A percentile compares a stretch with the other conserved stretches of the same genome.
phyloP scores from a whole-genome alignment of 805 yeast genomes.

The Nakazawaea peltata region DNA sequence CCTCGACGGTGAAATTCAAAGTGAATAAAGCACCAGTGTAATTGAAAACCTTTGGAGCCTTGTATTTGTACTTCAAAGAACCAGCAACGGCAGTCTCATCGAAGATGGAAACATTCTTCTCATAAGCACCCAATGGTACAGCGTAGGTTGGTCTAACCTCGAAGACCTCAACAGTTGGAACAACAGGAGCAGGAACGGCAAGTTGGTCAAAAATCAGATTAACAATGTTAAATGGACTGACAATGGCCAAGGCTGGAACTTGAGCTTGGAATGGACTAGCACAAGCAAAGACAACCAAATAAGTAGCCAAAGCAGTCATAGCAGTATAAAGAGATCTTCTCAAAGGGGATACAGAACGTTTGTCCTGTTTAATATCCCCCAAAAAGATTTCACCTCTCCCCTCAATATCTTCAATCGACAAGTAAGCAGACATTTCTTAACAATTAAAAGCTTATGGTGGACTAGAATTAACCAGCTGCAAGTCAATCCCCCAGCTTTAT shows the following conservation, averaged over 20 bases:
- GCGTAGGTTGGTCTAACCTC: constrained; percentile 11
- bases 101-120: constrained; percentile 2
- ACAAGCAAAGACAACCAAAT: constrained; percentile 12
- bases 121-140: constrained; percentile 10
- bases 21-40: constrained; percentile 20
- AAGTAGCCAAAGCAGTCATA: constrained; percentile 1
- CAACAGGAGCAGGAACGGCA: constrained; percentile 7
- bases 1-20: constrained; percentile 20
- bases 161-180: constrained; percentile 11
- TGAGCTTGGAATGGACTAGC: constrained; percentile 1
- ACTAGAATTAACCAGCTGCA: too few species aligned
- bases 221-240: constrained; percentile 5
- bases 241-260: constrained; percentile 2
- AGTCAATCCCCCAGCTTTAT: too few species aligned
- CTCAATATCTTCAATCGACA: constrained; percentile 3
- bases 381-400: constrained; percentile 9
- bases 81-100: constrained; percentile 9
- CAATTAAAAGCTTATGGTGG: too few species aligned
- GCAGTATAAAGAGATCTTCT: neutral
- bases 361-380: neutral
- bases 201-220: neutral
- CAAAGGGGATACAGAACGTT: neutral
- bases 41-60: constrained; percentile 14
- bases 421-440: constrained; percentile 1
- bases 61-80: constrained; percentile 5